phyloP scores from a whole-genome alignment of 1,284 basidiomycete species.

The Prillingera fragicola region DNA sequence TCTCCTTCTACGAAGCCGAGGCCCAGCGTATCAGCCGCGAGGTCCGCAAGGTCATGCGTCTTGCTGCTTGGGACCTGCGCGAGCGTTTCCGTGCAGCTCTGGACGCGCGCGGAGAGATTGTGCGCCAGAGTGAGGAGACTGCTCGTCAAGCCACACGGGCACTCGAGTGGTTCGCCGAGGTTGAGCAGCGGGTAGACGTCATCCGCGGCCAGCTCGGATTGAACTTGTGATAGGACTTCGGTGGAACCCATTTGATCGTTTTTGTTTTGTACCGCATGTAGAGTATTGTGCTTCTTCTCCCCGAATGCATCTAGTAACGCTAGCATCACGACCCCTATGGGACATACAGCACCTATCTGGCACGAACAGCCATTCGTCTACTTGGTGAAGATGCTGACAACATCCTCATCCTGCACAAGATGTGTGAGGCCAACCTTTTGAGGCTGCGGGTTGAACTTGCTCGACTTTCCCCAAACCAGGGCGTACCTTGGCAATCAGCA shows the following conservation, averaged over 20 bases:
- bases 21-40: conserved; percentile 71
- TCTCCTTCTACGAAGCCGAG: conserved; percentile 65
- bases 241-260: not conserved
- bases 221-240: conserved; percentile 18
- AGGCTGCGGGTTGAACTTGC: conserved; percentile 83
- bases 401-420: conserved; percentile 87
- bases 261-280: not conserved
- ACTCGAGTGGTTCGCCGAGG: conserved; percentile 63
- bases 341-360: not conserved
- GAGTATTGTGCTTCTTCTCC: not conserved
- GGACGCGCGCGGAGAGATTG: conserved; percentile 69
- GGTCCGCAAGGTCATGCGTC: conserved; percentile 85
- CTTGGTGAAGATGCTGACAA: conserved; percentile 53
- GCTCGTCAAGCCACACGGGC: conserved; percentile 66
- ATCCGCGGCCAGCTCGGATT: conserved; percentile 50
- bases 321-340: not conserved
- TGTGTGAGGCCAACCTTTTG: conserved; percentile 87
- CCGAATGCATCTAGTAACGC: no score
- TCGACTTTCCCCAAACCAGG: conserved; percentile 89
- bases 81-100: conserved; percentile 77
- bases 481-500: conserved; percentile 61
- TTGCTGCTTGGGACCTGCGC: conserved; percentile 86
- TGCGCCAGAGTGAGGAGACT: conserved; percentile 68
- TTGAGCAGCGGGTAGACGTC: conserved; percentile 56
- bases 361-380: conserved; percentile 18